phyloP scores from a whole-genome alignment of 73 alveolate genomes.

The Uronychia binucleata region DNA sequence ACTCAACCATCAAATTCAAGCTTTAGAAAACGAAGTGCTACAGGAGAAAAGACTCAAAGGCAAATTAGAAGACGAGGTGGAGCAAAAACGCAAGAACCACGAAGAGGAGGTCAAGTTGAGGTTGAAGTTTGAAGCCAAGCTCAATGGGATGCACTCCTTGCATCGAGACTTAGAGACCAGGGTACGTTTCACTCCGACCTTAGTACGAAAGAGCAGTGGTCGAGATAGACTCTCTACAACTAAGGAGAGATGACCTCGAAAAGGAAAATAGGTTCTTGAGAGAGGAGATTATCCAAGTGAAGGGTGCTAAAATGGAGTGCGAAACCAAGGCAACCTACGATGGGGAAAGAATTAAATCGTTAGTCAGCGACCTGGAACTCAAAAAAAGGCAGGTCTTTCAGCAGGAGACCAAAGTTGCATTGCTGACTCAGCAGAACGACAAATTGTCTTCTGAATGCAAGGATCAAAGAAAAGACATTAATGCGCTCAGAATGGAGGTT shows the following conservation, averaged over 20 bases:
- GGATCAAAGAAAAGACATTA: neutral
- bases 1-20: conserved; percentile 16
- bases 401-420: neutral
- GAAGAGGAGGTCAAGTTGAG: conserved; percentile 74
- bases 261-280: neutral
- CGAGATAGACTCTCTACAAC: conserved; percentile 17
- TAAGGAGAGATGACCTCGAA: conserved; percentile 11
- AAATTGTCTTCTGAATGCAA: neutral
- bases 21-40: conserved; percentile 22
- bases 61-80: conserved; percentile 42
- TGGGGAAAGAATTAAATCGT: conserved; percentile 16
- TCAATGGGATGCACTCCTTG: conserved; percentile 61
- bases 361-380: conserved; percentile 19
- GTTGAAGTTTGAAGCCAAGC: conserved; percentile 57
- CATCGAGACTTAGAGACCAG: conserved; percentile 27
- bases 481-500: neutral
- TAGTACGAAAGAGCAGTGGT: conserved; percentile 27
- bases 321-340: conserved; percentile 13
- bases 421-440: neutral
- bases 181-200: conserved; percentile 4
- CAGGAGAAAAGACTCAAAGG: conserved; percentile 30
- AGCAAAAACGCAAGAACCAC: conserved; percentile 55
- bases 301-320: conserved; percentile 21
- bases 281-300: conserved; percentile 38
- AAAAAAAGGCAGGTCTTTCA: conserved; percentile 24